Evolutionary conservation across 352 stramenopile species (phyloP).

Genomic region (Phytophthora melonis): DNA sequence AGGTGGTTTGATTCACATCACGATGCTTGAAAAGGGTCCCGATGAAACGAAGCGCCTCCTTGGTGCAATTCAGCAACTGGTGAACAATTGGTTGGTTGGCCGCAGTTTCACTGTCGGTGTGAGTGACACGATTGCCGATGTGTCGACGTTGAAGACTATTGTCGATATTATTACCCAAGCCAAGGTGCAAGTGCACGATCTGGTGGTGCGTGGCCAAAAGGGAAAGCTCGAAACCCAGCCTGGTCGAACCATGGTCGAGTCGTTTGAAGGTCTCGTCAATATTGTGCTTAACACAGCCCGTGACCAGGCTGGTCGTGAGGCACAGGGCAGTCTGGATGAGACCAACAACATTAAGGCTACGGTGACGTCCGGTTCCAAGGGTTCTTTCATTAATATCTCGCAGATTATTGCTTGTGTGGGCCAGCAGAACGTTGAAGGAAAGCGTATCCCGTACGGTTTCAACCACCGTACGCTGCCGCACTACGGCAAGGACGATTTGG

Average conservation of each 20-base stretch:
- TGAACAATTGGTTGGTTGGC: slow-evolving; percentile 99
- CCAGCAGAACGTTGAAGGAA: slow-evolving; percentile 99
- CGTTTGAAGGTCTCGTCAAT: slow-evolving; percentile 98
- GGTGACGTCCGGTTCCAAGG: slow-evolving; percentile 99
- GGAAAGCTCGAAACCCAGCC: slow-evolving; percentile 98
- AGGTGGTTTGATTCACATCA: slow-evolving; percentile 98
- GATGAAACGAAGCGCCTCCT: slow-evolving; percentile 92
- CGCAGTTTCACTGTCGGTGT: slow-evolving; percentile 99
- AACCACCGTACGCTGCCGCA: slow-evolving; percentile 97
- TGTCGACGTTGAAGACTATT: slow-evolving; percentile 98
- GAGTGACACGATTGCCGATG: slow-evolving; percentile 98
- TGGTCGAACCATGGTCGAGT: slow-evolving; percentile 99
- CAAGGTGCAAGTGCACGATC: slow-evolving; percentile 94
- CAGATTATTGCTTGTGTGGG: slow-evolving; percentile 99
- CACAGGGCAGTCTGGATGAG: slow-evolving; percentile 90
- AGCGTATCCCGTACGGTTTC: slow-evolving; percentile 97
- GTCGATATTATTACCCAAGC: slow-evolving; percentile 99
- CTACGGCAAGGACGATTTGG: slow-evolving; percentile 97
- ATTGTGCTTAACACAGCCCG: slow-evolving; percentile 93
- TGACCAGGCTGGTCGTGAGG: slow-evolving; percentile 87
- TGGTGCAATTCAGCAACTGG: slow-evolving; percentile 96
- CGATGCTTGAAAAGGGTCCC: slow-evolving; percentile 94
- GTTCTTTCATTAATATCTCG: slow-evolving; percentile 99
- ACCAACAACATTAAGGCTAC: slow-evolving; percentile 99
- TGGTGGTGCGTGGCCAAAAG: slow-evolving; percentile 98